phyloP scores from a whole-genome alignment of 768 basidiomycete species.

The Rhodotorula paludigena region DNA sequence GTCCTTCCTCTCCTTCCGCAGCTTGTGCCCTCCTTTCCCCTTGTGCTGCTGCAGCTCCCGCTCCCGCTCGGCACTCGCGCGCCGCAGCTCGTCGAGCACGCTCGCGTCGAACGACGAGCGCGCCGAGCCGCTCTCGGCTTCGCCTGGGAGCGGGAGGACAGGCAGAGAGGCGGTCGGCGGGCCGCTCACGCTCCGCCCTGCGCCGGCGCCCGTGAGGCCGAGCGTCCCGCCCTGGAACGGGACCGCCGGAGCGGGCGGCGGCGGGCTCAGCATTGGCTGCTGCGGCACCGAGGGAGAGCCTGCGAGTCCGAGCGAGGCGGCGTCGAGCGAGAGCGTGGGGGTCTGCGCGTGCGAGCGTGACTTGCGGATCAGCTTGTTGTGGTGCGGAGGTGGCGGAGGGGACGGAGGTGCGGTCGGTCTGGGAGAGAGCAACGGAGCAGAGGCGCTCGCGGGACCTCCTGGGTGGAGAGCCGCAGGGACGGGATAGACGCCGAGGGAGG shows the following conservation, averaged over 20 bases:
- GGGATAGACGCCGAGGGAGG: too few species aligned
- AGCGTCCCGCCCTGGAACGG: too few species aligned
- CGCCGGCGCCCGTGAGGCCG: background rate
- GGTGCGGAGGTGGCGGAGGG: background rate
- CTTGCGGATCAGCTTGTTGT: constrained; percentile 19
- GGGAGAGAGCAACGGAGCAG: too few species aligned
- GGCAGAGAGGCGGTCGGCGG: background rate
- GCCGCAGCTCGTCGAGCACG: background rate
- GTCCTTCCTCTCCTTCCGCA: background rate
- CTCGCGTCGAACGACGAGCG: background rate
- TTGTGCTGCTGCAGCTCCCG: background rate
- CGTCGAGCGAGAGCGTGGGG: background rate
- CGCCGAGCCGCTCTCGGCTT: background rate
- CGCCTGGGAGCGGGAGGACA: too few species aligned
- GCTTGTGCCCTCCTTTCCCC: background rate
- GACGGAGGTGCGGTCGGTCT: too few species aligned
- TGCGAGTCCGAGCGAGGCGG: background rate
- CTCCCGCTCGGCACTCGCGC: background rate
- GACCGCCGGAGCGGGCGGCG: too few species aligned
- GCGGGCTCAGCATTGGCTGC: too few species aligned
- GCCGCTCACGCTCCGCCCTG: background rate
- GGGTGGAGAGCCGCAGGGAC: too few species aligned
- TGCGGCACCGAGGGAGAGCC: background rate
- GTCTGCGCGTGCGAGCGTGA: constrained; percentile 8
- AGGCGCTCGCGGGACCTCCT: too few species aligned